Base-by-base conservation (phyloP, 306 rosid species). In the Lathyrus tuberosus region DNA sequence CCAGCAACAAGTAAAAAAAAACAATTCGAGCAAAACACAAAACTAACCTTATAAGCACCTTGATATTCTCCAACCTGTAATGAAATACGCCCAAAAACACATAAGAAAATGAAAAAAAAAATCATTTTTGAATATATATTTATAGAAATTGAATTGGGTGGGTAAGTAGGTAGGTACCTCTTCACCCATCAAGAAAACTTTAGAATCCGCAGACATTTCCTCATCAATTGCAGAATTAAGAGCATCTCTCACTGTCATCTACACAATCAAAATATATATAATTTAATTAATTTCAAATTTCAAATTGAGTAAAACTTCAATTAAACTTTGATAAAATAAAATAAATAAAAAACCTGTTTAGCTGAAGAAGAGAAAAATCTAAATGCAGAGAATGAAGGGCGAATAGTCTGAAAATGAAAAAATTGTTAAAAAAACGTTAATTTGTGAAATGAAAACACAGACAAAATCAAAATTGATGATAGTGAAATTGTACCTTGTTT, bases 11-110 rank as follows among this genome's bases (percentile, higher is more conserved):
- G n/a, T n/a, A n/a, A n/a, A 37, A 47, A 60, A 10, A 67, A 64
- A 17, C 12, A 59, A 1, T 20, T 67, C 1, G 41, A 64, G 40
- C 44, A 68, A 59, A 69, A 72, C 49, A 10, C 63, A 48, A 38
- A 35, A 68, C 85, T 61, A 77, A 94, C 99, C 99, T 94, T 94
- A 82, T 95, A 95, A 58, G 99, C 99, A 73, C 99, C 97, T 73
- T 95, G 99, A 81, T 95, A 95, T 80, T 95, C 97, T 54, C 99
- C 99, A 76, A 95, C 99, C 98, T 93, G 84, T 82, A 82, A 24
- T 43, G 17, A 69, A 57, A 67, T 44, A 76, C 10, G 47, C 18
- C 56, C 41, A 75, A 69, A 69, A 46, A 59, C 69, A 37, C 73
- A 67, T 61, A 61, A 77, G 78, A 41, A 44, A 52, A 28, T 28